A percentile compares a stretch with the other conserved stretches of the same genome.
Evolutionary conservation across 2,329 filamentous ascomycete species (phyloP).

Genomic region (Diaporthe ampelina): DNA sequence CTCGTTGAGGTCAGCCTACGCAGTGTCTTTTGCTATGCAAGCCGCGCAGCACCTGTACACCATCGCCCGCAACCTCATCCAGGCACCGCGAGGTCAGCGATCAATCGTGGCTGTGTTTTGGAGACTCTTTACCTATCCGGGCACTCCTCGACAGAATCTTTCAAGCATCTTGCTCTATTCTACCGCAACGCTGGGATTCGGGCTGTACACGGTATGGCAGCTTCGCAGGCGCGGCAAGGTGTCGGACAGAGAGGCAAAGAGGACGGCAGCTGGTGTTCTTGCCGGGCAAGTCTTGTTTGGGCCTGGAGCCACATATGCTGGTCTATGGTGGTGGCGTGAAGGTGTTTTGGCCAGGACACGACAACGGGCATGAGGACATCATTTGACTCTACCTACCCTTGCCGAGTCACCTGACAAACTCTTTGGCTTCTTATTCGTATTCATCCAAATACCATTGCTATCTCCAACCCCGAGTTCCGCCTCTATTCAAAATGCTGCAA

Average conservation of each 20-base stretch:
- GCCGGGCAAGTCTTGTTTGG: slow-evolving; percentile 23
- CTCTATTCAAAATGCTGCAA: neutral
- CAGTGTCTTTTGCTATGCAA: slow-evolving; percentile 19
- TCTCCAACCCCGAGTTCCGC: neutral
- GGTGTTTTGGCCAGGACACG: slow-evolving; percentile 7
- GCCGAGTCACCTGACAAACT: no score
- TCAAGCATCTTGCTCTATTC: slow-evolving; percentile 29
- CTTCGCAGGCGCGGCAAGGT: slow-evolving; percentile 26
- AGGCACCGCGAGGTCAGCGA: neutral
- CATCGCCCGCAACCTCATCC: neutral
- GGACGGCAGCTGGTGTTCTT: slow-evolving; percentile 5
- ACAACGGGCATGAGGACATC: neutral
- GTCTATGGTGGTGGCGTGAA: slow-evolving; percentile 40
- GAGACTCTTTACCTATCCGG: neutral
- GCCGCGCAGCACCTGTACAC: slow-evolving; percentile 26
- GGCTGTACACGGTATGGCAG: slow-evolving; percentile 37
- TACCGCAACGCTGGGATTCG: slow-evolving; percentile 28
- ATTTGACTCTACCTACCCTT: neutral
- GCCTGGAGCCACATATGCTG: slow-evolving; percentile 33
- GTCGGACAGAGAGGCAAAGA: slow-evolving; percentile 15
- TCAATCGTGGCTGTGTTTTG: neutral
- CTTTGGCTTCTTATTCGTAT: neutral
- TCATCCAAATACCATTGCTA: neutral
- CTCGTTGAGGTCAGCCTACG: slow-evolving; percentile 22
- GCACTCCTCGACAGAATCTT: neutral